Percentiles rank a stretch among this genome's conserved stretches.
Conservation (phyloP, 345 rosid genomes). For the Eucalyptus coolabah region DNA sequence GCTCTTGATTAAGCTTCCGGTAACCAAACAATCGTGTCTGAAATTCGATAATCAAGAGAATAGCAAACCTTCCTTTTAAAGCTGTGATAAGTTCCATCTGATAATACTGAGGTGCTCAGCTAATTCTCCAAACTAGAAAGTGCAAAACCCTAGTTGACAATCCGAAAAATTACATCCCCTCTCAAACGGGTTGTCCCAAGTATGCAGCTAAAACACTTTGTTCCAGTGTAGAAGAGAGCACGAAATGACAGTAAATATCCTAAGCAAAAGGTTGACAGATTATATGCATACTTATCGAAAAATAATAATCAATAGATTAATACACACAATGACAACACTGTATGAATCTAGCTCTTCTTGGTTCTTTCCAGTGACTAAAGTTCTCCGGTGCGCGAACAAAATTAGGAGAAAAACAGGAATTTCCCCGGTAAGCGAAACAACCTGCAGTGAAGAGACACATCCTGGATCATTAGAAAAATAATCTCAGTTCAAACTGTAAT, state of each 20-base stretch:
- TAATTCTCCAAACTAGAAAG: not conserved
- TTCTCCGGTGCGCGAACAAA: not conserved
- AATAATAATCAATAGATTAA: not conserved
- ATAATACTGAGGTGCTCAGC: not conserved
- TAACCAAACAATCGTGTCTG: not conserved
- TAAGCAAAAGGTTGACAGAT: not conserved
- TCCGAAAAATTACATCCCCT: not conserved
- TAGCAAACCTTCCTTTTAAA: not conserved
- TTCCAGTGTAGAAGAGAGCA: not conserved
- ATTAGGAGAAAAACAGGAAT: not conserved
- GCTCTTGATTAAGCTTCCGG: not conserved
- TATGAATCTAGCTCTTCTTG: not conserved
- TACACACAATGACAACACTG: not conserved
- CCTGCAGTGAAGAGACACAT: not conserved
- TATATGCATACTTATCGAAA: not conserved
- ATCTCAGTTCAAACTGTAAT: not conserved
- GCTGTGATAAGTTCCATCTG: not conserved
- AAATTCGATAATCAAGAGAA: not conserved
- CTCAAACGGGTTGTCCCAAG: not conserved
- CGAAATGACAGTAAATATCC: not conserved
- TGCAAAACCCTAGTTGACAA: not conserved
- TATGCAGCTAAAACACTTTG: not conserved
- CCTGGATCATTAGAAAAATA: not conserved
- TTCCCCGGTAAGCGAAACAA: not conserved
- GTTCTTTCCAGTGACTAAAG: not conserved